A percentile compares a stretch with the other conserved stretches of the same genome.
Conservation (phyloP, 176 grass and related monocot genomes). For the Zea luxurians region DNA sequence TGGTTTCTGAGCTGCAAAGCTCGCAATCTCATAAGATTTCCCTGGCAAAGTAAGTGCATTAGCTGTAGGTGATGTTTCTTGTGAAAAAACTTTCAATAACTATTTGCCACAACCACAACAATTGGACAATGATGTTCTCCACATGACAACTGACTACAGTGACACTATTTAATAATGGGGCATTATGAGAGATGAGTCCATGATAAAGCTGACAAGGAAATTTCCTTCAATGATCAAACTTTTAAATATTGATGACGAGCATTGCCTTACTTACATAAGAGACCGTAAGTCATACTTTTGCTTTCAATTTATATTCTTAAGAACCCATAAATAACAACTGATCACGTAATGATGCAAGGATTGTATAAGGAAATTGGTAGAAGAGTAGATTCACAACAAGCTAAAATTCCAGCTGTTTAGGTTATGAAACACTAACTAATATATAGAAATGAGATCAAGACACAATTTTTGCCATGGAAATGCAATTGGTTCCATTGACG, state of each 20-base stretch:
- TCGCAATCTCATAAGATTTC: slow-evolving; percentile 69
- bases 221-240: background rate
- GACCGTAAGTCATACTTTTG: background rate
- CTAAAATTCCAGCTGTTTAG: slow-evolving; percentile 12
- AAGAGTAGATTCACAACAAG: background rate
- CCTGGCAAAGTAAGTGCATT: slow-evolving; percentile 44
- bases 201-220: background rate
- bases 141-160: background rate
- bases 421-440: background rate
- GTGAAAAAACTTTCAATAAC: background rate
- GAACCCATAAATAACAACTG: background rate
- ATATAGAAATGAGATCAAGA: background rate
- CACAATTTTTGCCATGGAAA: slow-evolving; percentile 23
- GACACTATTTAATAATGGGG: background rate
- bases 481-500: background rate
- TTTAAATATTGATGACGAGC: background rate
- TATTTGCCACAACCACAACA: background rate
- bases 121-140: background rate
- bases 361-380: slow-evolving; percentile 14
- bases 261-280: background rate
- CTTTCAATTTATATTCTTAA: background rate
- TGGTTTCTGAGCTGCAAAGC: slow-evolving; percentile 61
- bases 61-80: background rate
- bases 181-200: background rate
- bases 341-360: slow-evolving; percentile 9